A percentile compares a stretch with the other conserved stretches of the same genome.
phyloP scores from a whole-genome alignment of 495 filamentous ascomycete genomes.

The Rostrohypoxylon terebratum region DNA sequence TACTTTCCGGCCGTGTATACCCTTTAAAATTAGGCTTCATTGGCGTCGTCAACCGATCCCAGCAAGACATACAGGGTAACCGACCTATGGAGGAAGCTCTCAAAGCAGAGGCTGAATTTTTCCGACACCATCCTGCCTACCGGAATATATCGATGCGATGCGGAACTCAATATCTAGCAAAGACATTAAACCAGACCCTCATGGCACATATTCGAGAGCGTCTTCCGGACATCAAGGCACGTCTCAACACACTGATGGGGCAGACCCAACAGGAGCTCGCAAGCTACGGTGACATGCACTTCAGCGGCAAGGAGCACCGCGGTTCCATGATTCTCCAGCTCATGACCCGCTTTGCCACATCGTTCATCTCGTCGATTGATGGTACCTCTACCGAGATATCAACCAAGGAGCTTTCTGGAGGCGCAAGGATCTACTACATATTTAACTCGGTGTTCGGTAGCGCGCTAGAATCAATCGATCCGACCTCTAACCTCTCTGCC shows the following conservation, averaged over 20 bases:
- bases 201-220: constrained; percentile 98
- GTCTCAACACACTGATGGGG: constrained; percentile 97
- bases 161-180: constrained; percentile 94
- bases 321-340: constrained; percentile 94
- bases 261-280: constrained; percentile 99
- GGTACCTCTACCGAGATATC: constrained; percentile 98
- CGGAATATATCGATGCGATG: constrained; percentile 94
- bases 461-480: constrained; percentile 94
- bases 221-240: constrained; percentile 96
- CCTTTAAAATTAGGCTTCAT: constrained; percentile 98
- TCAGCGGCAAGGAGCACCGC: constrained; percentile 96
- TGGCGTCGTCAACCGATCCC: constrained; percentile 96
- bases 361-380: constrained; percentile 98
- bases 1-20: constrained; percentile 95
- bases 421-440: constrained; percentile 98
- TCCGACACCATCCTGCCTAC: constrained; percentile 96
- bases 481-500: constrained; percentile 91
- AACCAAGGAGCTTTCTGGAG: constrained; percentile 97
- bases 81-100: constrained; percentile 91
- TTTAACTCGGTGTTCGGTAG: constrained; percentile 99
- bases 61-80: constrained; percentile 97
- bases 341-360: constrained; percentile 98
- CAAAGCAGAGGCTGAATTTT: constrained; percentile 92
- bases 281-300: constrained; percentile 97
- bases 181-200: constrained; percentile 91